phyloP scores from a whole-genome alignment of 2,329 filamentous ascomycete species.

The Alternaria viburni region DNA sequence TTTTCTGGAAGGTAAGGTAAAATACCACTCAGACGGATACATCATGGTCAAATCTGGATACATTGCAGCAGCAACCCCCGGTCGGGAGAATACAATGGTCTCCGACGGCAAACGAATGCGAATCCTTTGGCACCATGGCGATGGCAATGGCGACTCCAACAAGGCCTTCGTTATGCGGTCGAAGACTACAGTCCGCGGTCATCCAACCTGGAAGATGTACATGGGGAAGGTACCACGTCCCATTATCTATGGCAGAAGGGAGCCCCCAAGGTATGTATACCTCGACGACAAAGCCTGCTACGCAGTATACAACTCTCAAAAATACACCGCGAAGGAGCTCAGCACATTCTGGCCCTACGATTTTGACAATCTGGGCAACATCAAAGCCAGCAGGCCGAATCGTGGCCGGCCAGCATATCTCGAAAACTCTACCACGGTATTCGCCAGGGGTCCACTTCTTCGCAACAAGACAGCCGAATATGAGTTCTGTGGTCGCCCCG shows the following conservation, averaged over 20 bases:
- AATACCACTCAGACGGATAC: not conserved
- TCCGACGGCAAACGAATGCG: slow-evolving; percentile 41
- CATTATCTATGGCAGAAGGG: slow-evolving; percentile 30
- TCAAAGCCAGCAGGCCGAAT: slow-evolving; percentile 42
- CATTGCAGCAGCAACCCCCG: slow-evolving; percentile 6
- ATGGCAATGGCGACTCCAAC: slow-evolving; percentile 44
- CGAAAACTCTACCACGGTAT: slow-evolving; percentile 15
- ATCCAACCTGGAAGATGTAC: slow-evolving; percentile 51
- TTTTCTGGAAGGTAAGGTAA: not conserved
- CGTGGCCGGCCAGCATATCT: slow-evolving; percentile 46
- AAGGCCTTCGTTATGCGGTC: slow-evolving; percentile 24
- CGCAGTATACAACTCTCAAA: slow-evolving; percentile 40
- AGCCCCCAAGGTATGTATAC: slow-evolving; percentile 48
- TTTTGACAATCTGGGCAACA: slow-evolving; percentile 42
- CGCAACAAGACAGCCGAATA: not conserved
- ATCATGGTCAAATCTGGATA: slow-evolving; percentile 2
- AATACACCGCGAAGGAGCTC: slow-evolving; percentile 30
- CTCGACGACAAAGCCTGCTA: slow-evolving; percentile 50
- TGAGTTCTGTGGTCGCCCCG: not conserved
- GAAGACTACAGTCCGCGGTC: slow-evolving; percentile 21
- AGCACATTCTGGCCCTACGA: slow-evolving; percentile 47
- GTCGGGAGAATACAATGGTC: slow-evolving; percentile 19
- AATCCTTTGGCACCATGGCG: slow-evolving; percentile 47
- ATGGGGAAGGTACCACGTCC: slow-evolving; percentile 34
- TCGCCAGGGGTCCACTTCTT: slow-evolving; percentile 15